Conservation (phyloP, 2,329 filamentous ascomycete genomes). For the Trichoderma semiorbis region DNA sequence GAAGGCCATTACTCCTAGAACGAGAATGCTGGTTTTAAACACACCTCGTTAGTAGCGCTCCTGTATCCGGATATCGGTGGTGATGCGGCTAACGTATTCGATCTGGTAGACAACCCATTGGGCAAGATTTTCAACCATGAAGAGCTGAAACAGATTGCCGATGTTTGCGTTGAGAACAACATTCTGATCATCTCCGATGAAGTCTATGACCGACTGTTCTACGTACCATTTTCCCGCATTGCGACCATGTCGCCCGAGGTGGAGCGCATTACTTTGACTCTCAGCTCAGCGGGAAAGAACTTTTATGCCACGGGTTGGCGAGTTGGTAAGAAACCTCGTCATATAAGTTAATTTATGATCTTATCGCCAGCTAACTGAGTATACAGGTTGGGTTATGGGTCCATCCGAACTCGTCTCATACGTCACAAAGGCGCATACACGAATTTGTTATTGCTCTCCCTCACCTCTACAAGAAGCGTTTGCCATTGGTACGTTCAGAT, state of each 20-base stretch:
- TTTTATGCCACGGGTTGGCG: constrained; percentile 6
- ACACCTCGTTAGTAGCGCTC: background rate
- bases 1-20: background rate
- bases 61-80: no score
- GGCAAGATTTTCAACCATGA: background rate
- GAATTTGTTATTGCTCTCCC: constrained; percentile 1
- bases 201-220: background rate
- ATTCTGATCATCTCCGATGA: constrained; percentile 3
- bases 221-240: constrained; percentile 1
- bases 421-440: background rate
- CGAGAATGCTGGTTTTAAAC: constrained; percentile 1
- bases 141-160: background rate
- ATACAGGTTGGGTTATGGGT: background rate
- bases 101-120: background rate
- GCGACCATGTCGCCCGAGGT: background rate
- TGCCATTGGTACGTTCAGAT: background rate
- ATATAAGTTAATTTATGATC: no score
- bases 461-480: constrained; percentile 5
- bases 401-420: background rate
- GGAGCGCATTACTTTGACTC: background rate
- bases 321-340: background rate
- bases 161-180: constrained; percentile 5
- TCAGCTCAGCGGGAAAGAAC: constrained; percentile 5
- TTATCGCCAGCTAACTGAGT: background rate
- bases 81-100: background rate